These are phyloP conservation scores for Globisporangium paddicum DNA, from an alignment of 352 stramenopile species.

Conservation along the genomic window DNA sequence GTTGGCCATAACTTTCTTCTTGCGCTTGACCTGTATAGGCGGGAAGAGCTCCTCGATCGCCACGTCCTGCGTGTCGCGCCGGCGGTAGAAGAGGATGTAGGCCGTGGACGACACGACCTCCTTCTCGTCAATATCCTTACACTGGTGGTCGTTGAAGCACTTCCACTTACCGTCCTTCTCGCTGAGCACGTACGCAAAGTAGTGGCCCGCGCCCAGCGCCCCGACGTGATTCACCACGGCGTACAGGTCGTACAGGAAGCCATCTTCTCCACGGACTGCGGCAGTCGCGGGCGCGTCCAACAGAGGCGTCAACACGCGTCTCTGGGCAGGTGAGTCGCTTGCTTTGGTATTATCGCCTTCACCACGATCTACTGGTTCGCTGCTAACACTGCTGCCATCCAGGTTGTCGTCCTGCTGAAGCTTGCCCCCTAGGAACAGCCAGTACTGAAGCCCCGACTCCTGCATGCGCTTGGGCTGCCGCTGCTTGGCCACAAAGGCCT, in stretches of 20 bases:
- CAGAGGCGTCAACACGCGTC: slow-evolving; percentile 21
- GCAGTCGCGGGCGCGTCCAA: slow-evolving; percentile 60
- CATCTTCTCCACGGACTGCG: slow-evolving; percentile 41
- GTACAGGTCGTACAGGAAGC: slow-evolving; percentile 94
- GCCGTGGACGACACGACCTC: slow-evolving; percentile 84
- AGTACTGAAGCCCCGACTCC: slow-evolving; percentile 58
- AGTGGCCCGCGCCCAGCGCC: slow-evolving; percentile 94
- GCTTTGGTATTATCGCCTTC: not conserved
- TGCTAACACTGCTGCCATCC: not conserved
- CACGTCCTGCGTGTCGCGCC: slow-evolving; percentile 60
- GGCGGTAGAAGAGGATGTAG: slow-evolving; percentile 91
- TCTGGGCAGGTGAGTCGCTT: not conserved
- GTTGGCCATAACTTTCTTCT: slow-evolving; percentile 14
- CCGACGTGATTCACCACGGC: slow-evolving; percentile 98
- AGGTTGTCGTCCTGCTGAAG: slow-evolving; percentile 22
- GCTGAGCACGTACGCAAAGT: slow-evolving; percentile 86
- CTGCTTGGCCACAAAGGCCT: slow-evolving; percentile 70
- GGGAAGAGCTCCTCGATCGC: slow-evolving; percentile 77
- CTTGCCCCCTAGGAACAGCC: slow-evolving; percentile 74
- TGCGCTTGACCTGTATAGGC: slow-evolving; percentile 33
- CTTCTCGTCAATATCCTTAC: slow-evolving; percentile 82
- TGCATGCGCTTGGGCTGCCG: slow-evolving; percentile 34
- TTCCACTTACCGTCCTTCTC: slow-evolving; percentile 94
- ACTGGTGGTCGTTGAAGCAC: slow-evolving; percentile 97
- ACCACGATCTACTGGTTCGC: not conserved